Evolutionary conservation across 345 rosid genomes (phyloP).

Genomic region (Salix suchowensis): DNA sequence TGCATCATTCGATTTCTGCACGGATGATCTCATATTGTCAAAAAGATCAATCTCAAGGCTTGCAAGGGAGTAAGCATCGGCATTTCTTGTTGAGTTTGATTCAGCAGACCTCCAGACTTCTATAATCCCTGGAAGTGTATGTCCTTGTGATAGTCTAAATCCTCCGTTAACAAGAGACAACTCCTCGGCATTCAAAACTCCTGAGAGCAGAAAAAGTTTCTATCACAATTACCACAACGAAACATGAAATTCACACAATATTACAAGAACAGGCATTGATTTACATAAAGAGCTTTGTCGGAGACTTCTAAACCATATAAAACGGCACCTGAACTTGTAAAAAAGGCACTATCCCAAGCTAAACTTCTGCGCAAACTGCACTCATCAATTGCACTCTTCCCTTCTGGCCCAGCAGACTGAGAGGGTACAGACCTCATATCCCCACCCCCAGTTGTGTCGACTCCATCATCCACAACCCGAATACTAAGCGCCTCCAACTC

Average conservation of each 20-base stretch:
- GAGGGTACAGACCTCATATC: constrained; percentile 7
- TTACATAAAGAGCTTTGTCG: neutral
- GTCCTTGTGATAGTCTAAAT: constrained; percentile 23
- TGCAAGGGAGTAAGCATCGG: constrained; percentile 28
- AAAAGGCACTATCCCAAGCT: constrained; percentile 53
- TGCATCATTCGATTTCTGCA: neutral
- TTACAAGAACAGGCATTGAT: neutral
- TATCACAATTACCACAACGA: neutral
- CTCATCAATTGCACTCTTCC: constrained; percentile 14
- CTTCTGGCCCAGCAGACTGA: constrained; percentile 17
- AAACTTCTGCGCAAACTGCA: constrained; percentile 35
- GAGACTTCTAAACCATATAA: neutral
- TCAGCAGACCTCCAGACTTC: constrained; percentile 25
- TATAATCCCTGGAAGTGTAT: constrained; percentile 18
- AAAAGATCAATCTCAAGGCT: constrained; percentile 45
- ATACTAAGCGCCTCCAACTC: constrained; percentile 46
- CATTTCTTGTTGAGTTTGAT: constrained; percentile 13
- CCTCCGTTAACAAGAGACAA: constrained; percentile 39
- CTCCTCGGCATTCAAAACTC: constrained; percentile 50
- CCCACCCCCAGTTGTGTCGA: neutral
- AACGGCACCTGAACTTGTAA: constrained; percentile 36
- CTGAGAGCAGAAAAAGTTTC: constrained; percentile 9
- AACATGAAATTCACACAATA: neutral
- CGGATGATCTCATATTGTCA: constrained; percentile 33
- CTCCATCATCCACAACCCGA: constrained; percentile 17